These are phyloP conservation scores for Saitozyma podzolica DNA, from an alignment of 768 basidiomycete species.

Conservation along the genomic window DNA sequence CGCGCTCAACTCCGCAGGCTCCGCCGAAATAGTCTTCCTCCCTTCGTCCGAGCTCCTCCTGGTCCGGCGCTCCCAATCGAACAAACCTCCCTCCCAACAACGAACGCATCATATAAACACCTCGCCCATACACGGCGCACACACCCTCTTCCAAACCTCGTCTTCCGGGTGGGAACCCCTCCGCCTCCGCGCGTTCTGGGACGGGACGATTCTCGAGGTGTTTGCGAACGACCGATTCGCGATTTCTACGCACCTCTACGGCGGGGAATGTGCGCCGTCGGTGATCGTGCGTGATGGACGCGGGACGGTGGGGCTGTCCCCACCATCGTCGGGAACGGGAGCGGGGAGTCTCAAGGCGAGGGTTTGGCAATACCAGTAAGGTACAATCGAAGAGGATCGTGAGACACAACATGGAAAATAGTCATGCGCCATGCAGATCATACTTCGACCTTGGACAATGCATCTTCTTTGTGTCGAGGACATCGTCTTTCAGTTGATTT, in stretches of 20 bases:
- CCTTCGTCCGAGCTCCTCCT: conserved; percentile 2
- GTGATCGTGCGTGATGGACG: neutral
- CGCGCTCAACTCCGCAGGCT: too few species aligned
- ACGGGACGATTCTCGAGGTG: conserved; percentile 9
- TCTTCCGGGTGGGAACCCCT: conserved; percentile 1
- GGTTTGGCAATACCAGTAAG: too few species aligned
- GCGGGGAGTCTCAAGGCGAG: too few species aligned
- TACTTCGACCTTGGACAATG: too few species aligned
- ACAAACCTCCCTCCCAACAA: neutral
- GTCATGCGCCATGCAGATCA: too few species aligned
- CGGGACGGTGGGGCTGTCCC: too few species aligned
- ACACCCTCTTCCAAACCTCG: conserved; percentile 2
- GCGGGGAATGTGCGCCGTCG: neutral
- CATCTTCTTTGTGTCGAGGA: too few species aligned
- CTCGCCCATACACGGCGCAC: neutral
- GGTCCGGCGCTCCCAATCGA: neutral
- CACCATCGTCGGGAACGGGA: too few species aligned
- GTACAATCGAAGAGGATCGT: too few species aligned
- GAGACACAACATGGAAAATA: too few species aligned
- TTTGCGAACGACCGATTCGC: conserved; percentile 15
- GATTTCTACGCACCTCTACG: conserved; percentile 9
- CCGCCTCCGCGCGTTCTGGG: conserved; percentile 1
- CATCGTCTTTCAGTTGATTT: too few species aligned
- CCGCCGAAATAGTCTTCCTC: conserved; percentile 1
- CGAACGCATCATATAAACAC: neutral